A percentile compares a stretch with the other conserved stretches of the same genome.
Conservation (phyloP, 345 rosid species). For the Combretum micranthum region DNA sequence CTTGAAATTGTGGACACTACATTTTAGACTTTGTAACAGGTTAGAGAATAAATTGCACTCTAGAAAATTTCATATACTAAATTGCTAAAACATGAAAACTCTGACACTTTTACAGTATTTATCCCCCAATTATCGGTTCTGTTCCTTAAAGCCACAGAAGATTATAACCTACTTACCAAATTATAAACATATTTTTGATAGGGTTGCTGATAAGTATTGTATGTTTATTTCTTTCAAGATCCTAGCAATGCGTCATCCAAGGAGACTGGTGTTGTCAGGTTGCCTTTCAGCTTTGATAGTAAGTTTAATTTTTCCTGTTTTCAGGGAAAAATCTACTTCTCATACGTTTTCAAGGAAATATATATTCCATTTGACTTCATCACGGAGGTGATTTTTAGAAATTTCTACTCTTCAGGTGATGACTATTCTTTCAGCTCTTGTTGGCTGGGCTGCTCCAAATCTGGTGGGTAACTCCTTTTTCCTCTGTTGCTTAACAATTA, state of each 20-base stretch:
- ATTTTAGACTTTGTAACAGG: too few species aligned
- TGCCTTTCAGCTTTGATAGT: conserved; percentile 70
- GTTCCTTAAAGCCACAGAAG: too few species aligned
- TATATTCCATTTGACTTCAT: neutral
- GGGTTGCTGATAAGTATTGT: neutral
- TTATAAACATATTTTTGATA: neutral
- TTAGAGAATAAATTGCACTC: too few species aligned
- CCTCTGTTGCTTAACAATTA: neutral
- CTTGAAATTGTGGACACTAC: too few species aligned
- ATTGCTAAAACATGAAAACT: too few species aligned
- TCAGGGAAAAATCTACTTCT: neutral
- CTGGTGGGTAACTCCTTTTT: conserved; percentile 44
- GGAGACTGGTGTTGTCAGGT: conserved; percentile 89
- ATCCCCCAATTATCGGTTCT: too few species aligned
- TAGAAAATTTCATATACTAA: too few species aligned
- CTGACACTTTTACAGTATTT: too few species aligned
- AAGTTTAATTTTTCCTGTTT: conserved; percentile 19
- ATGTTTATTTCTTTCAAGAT: conserved; percentile 38
- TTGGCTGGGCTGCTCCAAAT: conserved; percentile 96
- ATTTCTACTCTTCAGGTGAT: conserved; percentile 47
- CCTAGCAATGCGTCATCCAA: conserved; percentile 96
- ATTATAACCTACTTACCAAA: neutral
- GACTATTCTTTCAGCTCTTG: conserved; percentile 75
- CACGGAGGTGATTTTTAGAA: conserved; percentile 1
- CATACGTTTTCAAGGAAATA: neutral